A percentile compares a stretch with the other conserved stretches of the same genome.
Conservation (phyloP, 257 asterid genomes). For the Solanum ahanhuiri region DNA sequence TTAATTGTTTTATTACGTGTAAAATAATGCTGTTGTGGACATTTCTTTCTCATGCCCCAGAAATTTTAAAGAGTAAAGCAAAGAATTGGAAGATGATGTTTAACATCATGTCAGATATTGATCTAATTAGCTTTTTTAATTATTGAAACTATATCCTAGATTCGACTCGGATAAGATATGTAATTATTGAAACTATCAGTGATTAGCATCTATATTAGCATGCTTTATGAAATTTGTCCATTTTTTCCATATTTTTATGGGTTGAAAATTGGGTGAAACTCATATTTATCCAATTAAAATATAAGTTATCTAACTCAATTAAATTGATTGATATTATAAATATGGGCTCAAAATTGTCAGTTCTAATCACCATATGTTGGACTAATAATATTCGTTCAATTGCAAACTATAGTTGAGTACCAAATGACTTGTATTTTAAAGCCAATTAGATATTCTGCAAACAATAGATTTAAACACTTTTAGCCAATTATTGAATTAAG, state of each 20-base stretch:
- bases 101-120: background rate
- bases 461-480: background rate
- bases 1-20: background rate
- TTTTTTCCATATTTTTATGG: background rate
- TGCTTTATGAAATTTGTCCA: background rate
- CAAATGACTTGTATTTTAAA: background rate
- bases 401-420: background rate
- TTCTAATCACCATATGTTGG: background rate
- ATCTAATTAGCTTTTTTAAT: no score
- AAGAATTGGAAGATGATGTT: background rate
- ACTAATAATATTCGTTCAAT: background rate
- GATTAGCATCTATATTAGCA: background rate
- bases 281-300: background rate
- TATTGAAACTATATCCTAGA: no score
- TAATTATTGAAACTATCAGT: background rate
- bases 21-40: background rate
- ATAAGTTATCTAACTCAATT: no score
- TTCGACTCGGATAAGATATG: background rate
- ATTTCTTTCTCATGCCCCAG: background rate
- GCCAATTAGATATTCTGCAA: background rate
- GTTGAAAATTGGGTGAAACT: background rate
- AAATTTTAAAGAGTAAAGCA: background rate
- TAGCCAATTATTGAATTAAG: background rate
- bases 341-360: background rate
- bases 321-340: background rate